Conservation (phyloP, 2,329 filamentous ascomycete species). For the Thelonectria olida region DNA sequence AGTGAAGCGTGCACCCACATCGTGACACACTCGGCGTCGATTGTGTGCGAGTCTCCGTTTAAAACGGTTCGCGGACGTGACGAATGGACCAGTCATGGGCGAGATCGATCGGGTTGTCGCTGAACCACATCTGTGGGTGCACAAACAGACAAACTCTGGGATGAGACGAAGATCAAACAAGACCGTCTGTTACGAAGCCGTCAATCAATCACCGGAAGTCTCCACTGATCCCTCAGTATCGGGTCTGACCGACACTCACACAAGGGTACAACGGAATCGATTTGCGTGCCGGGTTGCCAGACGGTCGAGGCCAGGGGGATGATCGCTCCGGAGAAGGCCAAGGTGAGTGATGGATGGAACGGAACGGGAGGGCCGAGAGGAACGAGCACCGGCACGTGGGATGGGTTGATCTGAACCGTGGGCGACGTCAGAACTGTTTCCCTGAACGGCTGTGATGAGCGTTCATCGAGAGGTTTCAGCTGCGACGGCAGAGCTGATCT, state of each 20-base stretch:
- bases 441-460: conserved; percentile 24
- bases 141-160: conserved; percentile 16
- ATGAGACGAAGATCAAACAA: conserved; percentile 34
- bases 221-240: conserved; percentile 25
- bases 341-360: neutral
- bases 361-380: neutral
- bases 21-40: neutral
- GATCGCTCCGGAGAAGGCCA: conserved; percentile 11
- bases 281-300: no score
- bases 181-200: conserved; percentile 23
- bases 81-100: conserved; percentile 8
- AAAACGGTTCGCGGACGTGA: conserved; percentile 30
- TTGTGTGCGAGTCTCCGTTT: conserved; percentile 24
- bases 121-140: neutral
- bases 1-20: no score
- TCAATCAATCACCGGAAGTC: conserved; percentile 26
- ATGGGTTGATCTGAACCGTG: conserved; percentile 14
- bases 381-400: conserved; percentile 27
- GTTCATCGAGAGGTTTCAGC: neutral
- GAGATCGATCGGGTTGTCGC: conserved; percentile 23
- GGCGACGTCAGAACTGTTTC: conserved; percentile 30
- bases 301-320: neutral
- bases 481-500: neutral
- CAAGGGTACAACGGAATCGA: no score
- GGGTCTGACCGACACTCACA: conserved; percentile 11